Evolutionary conservation across 768 basidiomycete species (phyloP).

Genomic region (Infundibulicybe gibba): DNA sequence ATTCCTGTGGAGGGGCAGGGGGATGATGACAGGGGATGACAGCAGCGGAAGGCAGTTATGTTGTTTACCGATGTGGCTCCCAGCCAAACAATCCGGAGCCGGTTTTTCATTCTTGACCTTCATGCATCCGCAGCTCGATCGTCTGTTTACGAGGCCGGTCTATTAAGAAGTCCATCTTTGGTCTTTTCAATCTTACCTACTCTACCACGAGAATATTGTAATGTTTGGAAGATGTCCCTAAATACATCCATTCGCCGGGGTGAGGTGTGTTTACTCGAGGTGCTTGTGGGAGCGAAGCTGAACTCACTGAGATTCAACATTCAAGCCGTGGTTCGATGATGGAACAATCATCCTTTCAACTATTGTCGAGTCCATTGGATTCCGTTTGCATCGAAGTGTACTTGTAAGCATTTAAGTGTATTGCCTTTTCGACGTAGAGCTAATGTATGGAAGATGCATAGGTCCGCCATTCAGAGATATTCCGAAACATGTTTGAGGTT

Average conservation of each 20-base stretch:
- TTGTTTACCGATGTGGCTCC: background rate
- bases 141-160: too few relatives aligned
- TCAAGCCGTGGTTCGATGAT: constrained; percentile 56
- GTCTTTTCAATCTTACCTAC: background rate
- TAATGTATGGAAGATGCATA: constrained; percentile 13
- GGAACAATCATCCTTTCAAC: constrained; percentile 54
- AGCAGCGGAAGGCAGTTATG: background rate
- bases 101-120: too few relatives aligned
- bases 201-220: background rate
- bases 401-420: constrained; percentile 20
- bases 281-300: background rate
- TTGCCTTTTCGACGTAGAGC: background rate
- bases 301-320: background rate
- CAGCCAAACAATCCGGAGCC: too few relatives aligned
- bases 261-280: constrained; percentile 12
- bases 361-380: constrained; percentile 36
- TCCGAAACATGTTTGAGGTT: constrained; percentile 51
- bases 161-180: background rate
- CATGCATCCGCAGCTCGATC: too few relatives aligned
- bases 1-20: too few relatives aligned
- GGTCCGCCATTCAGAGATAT: constrained; percentile 54
- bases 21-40: background rate
- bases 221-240: background rate
- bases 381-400: constrained; percentile 51
- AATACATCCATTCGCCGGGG: constrained; percentile 5